These are phyloP conservation scores for Cucumis hystrix DNA, from an alignment of 306 rosid genomes.

Conservation along the genomic window DNA sequence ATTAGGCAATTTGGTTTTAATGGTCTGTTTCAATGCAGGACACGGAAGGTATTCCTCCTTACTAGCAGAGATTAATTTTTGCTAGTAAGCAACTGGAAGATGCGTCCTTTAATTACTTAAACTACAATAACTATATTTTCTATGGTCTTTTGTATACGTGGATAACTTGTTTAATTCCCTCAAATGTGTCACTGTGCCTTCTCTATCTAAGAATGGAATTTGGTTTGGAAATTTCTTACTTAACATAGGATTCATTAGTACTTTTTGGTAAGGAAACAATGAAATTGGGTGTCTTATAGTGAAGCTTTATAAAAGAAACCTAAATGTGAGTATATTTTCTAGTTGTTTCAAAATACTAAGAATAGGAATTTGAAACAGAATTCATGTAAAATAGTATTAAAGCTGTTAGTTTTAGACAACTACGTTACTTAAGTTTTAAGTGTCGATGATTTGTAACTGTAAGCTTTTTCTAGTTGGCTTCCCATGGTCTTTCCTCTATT, in stretches of 20 bases:
- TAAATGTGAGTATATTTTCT: not conserved
- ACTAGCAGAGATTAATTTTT: conserved; percentile 87
- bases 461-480: not conserved
- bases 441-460: not conserved
- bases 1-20: not conserved
- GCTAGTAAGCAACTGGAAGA: conserved; percentile 99
- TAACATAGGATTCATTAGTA: not conserved
- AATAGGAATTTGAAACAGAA: not conserved
- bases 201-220: not conserved
- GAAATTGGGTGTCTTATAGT: no score
- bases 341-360: not conserved
- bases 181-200: not conserved
- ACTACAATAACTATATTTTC: not conserved
- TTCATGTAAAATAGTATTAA: not conserved
- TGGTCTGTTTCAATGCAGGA: conserved; percentile 36
- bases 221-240: not conserved
- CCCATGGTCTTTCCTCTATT: not conserved
- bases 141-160: not conserved
- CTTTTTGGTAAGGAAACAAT: not conserved
- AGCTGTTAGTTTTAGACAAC: not conserved
- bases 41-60: conserved; percentile 97
- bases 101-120: not conserved
- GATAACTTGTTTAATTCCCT: not conserved
- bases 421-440: not conserved
- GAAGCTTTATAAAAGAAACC: not conserved